Evolutionary conservation across 2,329 filamentous ascomycete genomes (phyloP), one percentile per base, ranked within the genome.

Genomic region (Plectosphaerella sp.): DNA sequence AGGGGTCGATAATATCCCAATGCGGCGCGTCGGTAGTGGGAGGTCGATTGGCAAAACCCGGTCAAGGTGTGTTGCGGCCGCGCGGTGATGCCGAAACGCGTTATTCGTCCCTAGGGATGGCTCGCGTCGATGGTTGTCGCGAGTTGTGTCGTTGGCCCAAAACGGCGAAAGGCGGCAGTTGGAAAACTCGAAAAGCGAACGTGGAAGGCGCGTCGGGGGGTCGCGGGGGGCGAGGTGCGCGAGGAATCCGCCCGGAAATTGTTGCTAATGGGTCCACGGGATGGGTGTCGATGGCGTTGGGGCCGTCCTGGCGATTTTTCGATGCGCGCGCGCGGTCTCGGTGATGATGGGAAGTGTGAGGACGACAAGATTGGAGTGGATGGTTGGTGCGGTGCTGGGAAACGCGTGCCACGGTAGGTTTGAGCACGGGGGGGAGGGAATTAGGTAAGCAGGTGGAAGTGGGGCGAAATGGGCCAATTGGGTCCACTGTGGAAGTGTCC

Each of bases 221-320:
- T 20, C 71, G 60, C 62, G 65, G 64, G 63, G 63, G 66, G 69
- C 64, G 65, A 62, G 62, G 69, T 67, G 71, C 69, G 74, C 70
- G 71, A 74, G 67, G 68, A 74, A 78, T 74, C 74, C 73, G 79
- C 76, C 78, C 78, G 73, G 71, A 72, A 75, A 73, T 71, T 70
- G 71, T 72, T 72, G 71, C 72, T 74, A 70, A 73, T 71, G 71
- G 71, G 67, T 68, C 74, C 72, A 76, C 69, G 68, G 71, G 78
- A 82, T 81, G 77, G 73, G 67, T 72, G 71, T 76, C 71, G 78
- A 82, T 82, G 78, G 70, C 76, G 77, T 75, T 74, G 73, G 73
- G 76, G 74, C 75, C 70, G 76, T 75, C 77, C 73, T 76, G 76
- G 77, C 74, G 78, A 80, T 79, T 77, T 79, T 79, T 64, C 61